Evolutionary conservation across 352 stramenopile genomes (phyloP).

Genomic region (Lagenidium sp.): DNA sequence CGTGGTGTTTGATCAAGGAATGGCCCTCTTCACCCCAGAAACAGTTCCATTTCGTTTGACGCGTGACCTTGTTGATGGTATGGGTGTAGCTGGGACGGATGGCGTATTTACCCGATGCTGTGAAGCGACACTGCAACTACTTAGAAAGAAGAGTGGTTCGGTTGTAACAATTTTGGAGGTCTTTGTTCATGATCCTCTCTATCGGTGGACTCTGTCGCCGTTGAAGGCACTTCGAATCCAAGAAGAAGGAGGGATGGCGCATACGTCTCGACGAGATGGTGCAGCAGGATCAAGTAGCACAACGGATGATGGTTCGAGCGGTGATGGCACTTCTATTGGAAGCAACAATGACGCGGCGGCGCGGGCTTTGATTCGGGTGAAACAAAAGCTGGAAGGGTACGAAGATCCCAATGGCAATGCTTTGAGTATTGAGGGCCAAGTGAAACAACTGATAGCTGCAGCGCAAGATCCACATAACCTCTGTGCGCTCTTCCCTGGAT

Average conservation of each 20-base stretch:
- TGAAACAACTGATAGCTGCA: constrained; percentile 96
- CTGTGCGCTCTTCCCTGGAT: constrained; percentile 93
- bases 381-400: constrained; percentile 98
- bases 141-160: constrained; percentile 90
- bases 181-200: constrained; percentile 98
- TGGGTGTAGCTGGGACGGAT: constrained; percentile 95
- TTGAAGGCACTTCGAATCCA: constrained; percentile 83
- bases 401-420: constrained; percentile 95
- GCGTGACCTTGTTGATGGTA: constrained; percentile 98
- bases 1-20: constrained; percentile 98
- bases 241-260: constrained; percentile 27
- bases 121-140: constrained; percentile 87
- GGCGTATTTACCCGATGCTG: constrained; percentile 94
- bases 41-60: constrained; percentile 99
- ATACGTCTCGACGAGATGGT: background rate
- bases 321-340: background rate
- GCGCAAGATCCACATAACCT: constrained; percentile 95
- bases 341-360: constrained; percentile 84
- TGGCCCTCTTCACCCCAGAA: constrained; percentile 93
- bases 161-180: constrained; percentile 99
- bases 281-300: background rate
- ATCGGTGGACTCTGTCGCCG: constrained; percentile 95
- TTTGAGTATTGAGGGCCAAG: constrained; percentile 96
- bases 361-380: constrained; percentile 92
- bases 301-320: background rate